Percentiles rank a stretch among this genome's conserved stretches.
These are phyloP conservation scores for Populus tomentosa DNA, from an alignment of 441 rosid genomes.

Conservation along the genomic window DNA sequence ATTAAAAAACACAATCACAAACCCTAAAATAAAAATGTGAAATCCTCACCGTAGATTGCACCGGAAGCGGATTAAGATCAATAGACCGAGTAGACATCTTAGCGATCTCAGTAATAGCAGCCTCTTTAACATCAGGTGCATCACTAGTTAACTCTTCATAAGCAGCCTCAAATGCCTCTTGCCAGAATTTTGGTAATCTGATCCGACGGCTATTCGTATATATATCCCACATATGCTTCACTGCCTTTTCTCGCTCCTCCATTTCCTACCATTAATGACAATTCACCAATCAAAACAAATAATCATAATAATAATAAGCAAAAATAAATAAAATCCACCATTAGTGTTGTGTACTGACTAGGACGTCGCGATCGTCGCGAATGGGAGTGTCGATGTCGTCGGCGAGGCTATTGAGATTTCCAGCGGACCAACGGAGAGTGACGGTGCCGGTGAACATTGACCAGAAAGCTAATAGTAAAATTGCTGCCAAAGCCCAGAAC, in stretches of 20 bases:
- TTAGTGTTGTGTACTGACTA: constrained; percentile 35
- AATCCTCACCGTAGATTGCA: constrained; percentile 47
- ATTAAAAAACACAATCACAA: background rate
- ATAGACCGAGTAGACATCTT: constrained; percentile 74
- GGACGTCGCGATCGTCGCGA: constrained; percentile 74
- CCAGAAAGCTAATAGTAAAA: constrained; percentile 84
- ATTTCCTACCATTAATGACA: constrained; percentile 48
- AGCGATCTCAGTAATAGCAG: constrained; percentile 78
- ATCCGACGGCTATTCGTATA: constrained; percentile 77
- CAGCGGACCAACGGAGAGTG: constrained; percentile 89
- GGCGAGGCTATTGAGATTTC: constrained; percentile 61
- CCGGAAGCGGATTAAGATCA: constrained; percentile 58
- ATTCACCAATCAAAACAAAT: background rate
- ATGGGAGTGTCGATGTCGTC: constrained; percentile 54
- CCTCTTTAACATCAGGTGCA: constrained; percentile 61
- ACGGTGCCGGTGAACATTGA: constrained; percentile 94
- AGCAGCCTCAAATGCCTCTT: constrained; percentile 88
- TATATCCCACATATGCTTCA: constrained; percentile 95
- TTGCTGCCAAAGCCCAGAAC: constrained; percentile 87
- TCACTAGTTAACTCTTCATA: constrained; percentile 86
- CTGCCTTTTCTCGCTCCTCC: constrained; percentile 95
- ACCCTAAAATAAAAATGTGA: background rate
- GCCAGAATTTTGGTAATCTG: constrained; percentile 83
- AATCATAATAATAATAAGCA: too few species aligned
- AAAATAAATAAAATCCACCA: background rate